Percentiles rank a stretch among this genome's conserved stretches.
Conservation (phyloP, 2,329 filamentous ascomycete genomes). For the Botrytis tulipae region DNA sequence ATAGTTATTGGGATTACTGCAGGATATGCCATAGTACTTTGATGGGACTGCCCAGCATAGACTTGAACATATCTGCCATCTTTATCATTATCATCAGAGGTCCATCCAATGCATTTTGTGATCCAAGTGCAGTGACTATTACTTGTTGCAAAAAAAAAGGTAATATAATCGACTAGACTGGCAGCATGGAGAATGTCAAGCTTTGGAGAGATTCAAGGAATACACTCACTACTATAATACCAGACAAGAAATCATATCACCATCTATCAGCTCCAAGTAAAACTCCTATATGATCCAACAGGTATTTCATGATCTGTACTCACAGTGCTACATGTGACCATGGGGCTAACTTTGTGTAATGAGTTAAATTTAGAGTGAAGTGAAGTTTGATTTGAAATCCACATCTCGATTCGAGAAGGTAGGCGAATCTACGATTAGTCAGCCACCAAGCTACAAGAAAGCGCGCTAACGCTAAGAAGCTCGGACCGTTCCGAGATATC, state of each 20-base stretch:
- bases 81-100: neutral
- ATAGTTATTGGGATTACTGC: constrained; percentile 1
- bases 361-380: neutral
- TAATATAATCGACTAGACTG: neutral
- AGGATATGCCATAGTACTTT: constrained; percentile 4
- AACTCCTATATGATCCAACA: neutral
- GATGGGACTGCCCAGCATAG: constrained; percentile 1
- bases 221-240: neutral
- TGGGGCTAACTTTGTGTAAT: neutral
- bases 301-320: neutral
- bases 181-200: neutral
- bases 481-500: constrained; percentile 13
- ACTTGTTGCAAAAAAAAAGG: neutral
- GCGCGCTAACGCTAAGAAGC: constrained; percentile 13
- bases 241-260: neutral
- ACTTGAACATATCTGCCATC: constrained; percentile 4
- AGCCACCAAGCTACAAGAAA: neutral
- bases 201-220: neutral
- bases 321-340: neutral
- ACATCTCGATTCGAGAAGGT: neutral
- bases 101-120: neutral
- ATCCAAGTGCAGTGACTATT: neutral
- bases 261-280: neutral
- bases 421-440: constrained; percentile 9
- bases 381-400: constrained; percentile 12